These are phyloP conservation scores for Psilocybe mexicana DNA, from an alignment of 1,284 basidiomycete genomes.

Conservation along the genomic window DNA sequence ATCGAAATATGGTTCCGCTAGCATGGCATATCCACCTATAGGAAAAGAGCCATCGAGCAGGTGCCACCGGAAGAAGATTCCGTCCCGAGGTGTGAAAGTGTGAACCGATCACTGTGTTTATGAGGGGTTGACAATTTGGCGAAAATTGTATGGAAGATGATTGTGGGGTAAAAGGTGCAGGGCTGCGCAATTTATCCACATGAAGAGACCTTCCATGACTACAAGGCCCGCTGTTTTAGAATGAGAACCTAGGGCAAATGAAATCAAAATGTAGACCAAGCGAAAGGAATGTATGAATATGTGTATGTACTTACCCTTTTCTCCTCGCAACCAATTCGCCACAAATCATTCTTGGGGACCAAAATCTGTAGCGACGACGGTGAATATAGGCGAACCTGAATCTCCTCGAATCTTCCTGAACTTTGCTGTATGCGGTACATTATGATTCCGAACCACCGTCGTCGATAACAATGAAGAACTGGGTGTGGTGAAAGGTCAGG, in stretches of 20 bases:
- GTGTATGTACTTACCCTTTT: constrained; percentile 3
- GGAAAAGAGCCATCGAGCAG: neutral
- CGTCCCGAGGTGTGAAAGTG: constrained; percentile 13
- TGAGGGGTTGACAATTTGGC: constrained; percentile 1
- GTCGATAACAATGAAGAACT: constrained; percentile 8
- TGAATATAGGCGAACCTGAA: constrained; percentile 3
- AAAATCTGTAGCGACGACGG: neutral
- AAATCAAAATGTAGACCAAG: constrained; percentile 9
- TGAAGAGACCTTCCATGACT: constrained; percentile 6
- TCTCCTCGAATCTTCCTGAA: neutral
- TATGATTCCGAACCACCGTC: constrained; percentile 10
- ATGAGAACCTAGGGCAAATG: constrained; percentile 18
- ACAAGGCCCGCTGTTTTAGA: constrained; percentile 7
- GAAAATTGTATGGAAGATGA: constrained; percentile 8
- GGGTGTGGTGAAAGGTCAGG: neutral
- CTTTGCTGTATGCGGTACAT: constrained; percentile 9
- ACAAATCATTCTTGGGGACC: constrained; percentile 7
- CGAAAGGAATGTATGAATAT: constrained; percentile 9
- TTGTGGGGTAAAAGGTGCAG: constrained; percentile 16
- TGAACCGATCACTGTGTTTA: constrained; percentile 12
- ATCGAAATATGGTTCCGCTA: constrained; percentile 2
- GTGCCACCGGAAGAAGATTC: constrained; percentile 9
- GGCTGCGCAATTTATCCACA: constrained; percentile 22
- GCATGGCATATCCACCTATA: neutral
- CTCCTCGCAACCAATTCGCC: constrained; percentile 10